These are phyloP conservation scores for Pseudonectria foliicola DNA, from an alignment of 2,329 filamentous ascomycete species.

Conservation along the genomic window DNA sequence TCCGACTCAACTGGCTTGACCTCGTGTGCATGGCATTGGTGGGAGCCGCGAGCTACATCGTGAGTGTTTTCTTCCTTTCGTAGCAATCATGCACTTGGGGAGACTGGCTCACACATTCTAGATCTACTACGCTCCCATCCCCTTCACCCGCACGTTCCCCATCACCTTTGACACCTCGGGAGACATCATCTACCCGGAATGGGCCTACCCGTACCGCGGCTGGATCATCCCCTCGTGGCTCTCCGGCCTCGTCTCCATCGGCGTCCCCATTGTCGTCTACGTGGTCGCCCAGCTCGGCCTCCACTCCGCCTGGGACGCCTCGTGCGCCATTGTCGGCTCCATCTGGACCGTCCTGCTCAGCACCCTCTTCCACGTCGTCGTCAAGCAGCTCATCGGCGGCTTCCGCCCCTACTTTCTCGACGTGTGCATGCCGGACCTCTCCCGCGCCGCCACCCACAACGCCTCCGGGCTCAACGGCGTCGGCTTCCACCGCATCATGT, in stretches of 20 bases:
- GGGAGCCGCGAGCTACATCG: slow-evolving; percentile 27
- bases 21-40: slow-evolving; percentile 51
- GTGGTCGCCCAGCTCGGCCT: slow-evolving; percentile 51
- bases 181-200: slow-evolving; percentile 56
- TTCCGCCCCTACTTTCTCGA: slow-evolving; percentile 57
- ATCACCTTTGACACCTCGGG: slow-evolving; percentile 50
- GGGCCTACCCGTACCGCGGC: slow-evolving; percentile 57
- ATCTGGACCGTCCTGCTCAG: slow-evolving; percentile 52
- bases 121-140: slow-evolving; percentile 48
- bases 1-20: slow-evolving; percentile 52
- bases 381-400: slow-evolving; percentile 61
- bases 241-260: slow-evolving; percentile 47
- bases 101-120: slow-evolving; percentile 18
- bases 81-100: neutral
- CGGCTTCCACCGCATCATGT: slow-evolving; percentile 56
- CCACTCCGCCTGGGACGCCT: slow-evolving; percentile 50
- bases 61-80: slow-evolving; percentile 8
- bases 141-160: slow-evolving; percentile 53
- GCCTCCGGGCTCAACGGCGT: slow-evolving; percentile 32
- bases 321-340: slow-evolving; percentile 56
- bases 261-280: slow-evolving; percentile 52
- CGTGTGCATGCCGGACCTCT: slow-evolving; percentile 54
- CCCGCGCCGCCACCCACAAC: slow-evolving; percentile 33
- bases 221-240: slow-evolving; percentile 55
- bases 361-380: slow-evolving; percentile 57